phyloP scores from a whole-genome alignment of 352 stramenopile genomes.

The Pythium aristosporum region DNA sequence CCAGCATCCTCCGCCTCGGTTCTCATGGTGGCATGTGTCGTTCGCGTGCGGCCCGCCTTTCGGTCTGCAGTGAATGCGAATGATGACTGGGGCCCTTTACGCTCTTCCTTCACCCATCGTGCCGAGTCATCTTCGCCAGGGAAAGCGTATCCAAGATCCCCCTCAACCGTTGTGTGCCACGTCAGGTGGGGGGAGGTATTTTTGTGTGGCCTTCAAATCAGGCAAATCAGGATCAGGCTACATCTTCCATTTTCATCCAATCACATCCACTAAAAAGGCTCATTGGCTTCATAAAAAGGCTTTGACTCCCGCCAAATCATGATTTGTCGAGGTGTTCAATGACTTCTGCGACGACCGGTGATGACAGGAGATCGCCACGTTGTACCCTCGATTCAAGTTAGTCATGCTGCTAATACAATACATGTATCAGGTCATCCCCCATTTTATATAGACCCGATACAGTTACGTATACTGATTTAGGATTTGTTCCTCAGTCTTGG shows the following conservation, averaged over 20 bases:
- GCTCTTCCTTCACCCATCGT: neutral
- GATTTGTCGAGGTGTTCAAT: neutral
- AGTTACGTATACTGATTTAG: neutral
- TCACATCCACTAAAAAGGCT: neutral
- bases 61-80: neutral
- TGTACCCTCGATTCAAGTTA: slow-evolving; percentile 6
- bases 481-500: neutral
- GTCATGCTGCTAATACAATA: neutral
- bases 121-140: neutral
- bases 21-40: slow-evolving; percentile 2
- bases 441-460: neutral
- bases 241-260: neutral
- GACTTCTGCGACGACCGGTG: slow-evolving; percentile 9
- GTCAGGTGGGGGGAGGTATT: slow-evolving; percentile 23
- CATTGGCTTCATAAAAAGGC: neutral
- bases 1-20: slow-evolving; percentile 3
- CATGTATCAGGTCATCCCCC: neutral
- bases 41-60: neutral
- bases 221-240: neutral
- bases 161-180: slow-evolving; percentile 15
- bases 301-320: neutral
- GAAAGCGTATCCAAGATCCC: slow-evolving; percentile 9
- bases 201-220: slow-evolving; percentile 17
- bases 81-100: too few relatives aligned
- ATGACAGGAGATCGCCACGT: slow-evolving; percentile 18